phyloP scores from a whole-genome alignment of 2,329 filamentous ascomycete genomes.

The Aureobasidium sp. region DNA sequence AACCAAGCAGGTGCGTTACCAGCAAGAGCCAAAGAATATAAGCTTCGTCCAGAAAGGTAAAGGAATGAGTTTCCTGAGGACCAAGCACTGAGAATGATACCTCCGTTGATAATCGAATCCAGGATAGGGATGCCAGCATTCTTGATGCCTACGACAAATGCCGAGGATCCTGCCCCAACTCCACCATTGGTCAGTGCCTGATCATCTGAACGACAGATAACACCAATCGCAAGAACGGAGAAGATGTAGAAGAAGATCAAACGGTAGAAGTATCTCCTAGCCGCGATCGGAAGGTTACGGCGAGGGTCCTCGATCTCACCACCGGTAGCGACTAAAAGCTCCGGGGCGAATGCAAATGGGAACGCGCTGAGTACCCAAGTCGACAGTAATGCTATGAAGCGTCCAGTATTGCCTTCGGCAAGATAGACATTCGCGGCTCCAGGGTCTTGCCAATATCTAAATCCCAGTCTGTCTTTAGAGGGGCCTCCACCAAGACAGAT shows the following conservation, averaged over 20 bases:
- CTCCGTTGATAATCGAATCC: slow-evolving; percentile 58
- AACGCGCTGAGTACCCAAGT: slow-evolving; percentile 46
- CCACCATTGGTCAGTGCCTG: slow-evolving; percentile 43
- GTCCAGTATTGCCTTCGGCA: slow-evolving; percentile 36
- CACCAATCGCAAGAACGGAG: slow-evolving; percentile 49
- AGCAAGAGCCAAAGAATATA: slow-evolving; percentile 49
- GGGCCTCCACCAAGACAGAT: slow-evolving; percentile 49
- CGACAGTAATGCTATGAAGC: slow-evolving; percentile 43
- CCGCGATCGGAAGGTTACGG: slow-evolving; percentile 50
- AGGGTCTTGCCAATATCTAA: slow-evolving; percentile 42
- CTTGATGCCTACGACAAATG: slow-evolving; percentile 42
- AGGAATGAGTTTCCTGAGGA: slow-evolving; percentile 45
- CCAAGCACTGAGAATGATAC: slow-evolving; percentile 54
- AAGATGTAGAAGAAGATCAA: slow-evolving; percentile 53
- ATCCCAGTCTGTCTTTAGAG: slow-evolving; percentile 40
- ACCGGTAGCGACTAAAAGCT: slow-evolving; percentile 44
- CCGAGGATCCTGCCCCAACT: slow-evolving; percentile 43
- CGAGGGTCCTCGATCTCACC: slow-evolving; percentile 51
- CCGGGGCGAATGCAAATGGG: slow-evolving; percentile 47
- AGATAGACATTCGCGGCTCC: slow-evolving; percentile 42
- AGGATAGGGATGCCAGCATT: slow-evolving; percentile 46
- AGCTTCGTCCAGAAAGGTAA: slow-evolving; percentile 42
- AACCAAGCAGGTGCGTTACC: slow-evolving; percentile 57
- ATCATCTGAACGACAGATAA: slow-evolving; percentile 49
- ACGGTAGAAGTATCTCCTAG: slow-evolving; percentile 51